These are phyloP conservation scores for Leptographium radiaticola DNA, from an alignment of 2,329 filamentous ascomycete genomes.

Conservation along the genomic window DNA sequence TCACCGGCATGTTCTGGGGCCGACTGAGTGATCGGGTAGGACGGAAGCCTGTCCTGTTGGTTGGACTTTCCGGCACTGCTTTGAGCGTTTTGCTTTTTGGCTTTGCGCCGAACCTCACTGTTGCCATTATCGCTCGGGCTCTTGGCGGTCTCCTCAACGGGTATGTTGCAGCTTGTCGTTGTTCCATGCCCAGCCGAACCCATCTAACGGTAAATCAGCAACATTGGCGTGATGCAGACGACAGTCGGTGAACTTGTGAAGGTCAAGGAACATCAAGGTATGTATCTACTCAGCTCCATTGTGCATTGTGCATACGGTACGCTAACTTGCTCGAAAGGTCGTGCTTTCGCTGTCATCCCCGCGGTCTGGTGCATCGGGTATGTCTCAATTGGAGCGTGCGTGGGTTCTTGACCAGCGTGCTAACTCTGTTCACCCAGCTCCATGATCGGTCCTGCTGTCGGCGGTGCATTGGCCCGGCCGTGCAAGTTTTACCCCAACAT, in stretches of 20 bases:
- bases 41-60: conserved; percentile 81
- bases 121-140: conserved; percentile 77
- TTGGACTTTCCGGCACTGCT: conserved; percentile 80
- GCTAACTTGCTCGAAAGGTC: conserved; percentile 37
- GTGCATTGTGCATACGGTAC: no score
- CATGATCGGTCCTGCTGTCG: conserved; percentile 83
- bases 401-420: not conserved
- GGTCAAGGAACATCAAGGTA: conserved; percentile 83
- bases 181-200: no score
- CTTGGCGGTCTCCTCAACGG: conserved; percentile 87
- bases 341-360: conserved; percentile 94
- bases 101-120: conserved; percentile 68
- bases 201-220: conserved; percentile 33
- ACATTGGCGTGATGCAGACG: conserved; percentile 90
- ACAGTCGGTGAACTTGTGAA: conserved; percentile 91
- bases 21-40: conserved; percentile 83
- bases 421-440: conserved; percentile 42
- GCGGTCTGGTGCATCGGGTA: conserved; percentile 94
- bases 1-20: conserved; percentile 86
- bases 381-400: conserved; percentile 4
- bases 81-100: conserved; percentile 89
- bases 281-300: conserved; percentile 21
- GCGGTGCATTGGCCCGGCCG: conserved; percentile 77
- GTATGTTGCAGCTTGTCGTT: conserved; percentile 34
- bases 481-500: conserved; percentile 66